Percentiles rank a stretch among this genome's conserved stretches.
These are phyloP conservation scores for Fusarium sp. DNA, from an alignment of 2,329 filamentous ascomycete species.

Conservation along the genomic window DNA sequence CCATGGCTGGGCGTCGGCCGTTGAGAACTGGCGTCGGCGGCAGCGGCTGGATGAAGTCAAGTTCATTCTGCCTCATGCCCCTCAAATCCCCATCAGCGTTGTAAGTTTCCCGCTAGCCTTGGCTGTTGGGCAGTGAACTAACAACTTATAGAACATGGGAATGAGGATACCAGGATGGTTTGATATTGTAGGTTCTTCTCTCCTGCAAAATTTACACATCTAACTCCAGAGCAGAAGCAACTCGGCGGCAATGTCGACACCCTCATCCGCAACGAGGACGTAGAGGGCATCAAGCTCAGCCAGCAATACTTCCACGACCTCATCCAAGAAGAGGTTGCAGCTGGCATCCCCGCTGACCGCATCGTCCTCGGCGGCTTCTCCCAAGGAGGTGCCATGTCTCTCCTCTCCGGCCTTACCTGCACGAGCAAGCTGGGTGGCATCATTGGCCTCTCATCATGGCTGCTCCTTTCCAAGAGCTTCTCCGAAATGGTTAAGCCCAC, in stretches of 20 bases:
- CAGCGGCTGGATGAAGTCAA: conserved; percentile 90
- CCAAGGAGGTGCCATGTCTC: conserved; percentile 89
- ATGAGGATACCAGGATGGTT: conserved; percentile 87
- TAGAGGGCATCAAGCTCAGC: conserved; percentile 80
- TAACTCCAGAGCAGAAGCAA: conserved; percentile 46
- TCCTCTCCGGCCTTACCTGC: conserved; percentile 84
- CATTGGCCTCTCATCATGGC: conserved; percentile 86
- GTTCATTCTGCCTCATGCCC: conserved; percentile 95
- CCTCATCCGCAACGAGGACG: conserved; percentile 69
- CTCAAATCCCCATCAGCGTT: conserved; percentile 85
- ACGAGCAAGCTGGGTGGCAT: conserved; percentile 86
- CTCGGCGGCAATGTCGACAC: conserved; percentile 54
- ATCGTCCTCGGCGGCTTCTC: conserved; percentile 91
- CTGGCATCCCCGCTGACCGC: conserved; percentile 85
- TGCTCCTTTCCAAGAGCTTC: conserved; percentile 74
- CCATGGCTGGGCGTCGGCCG: conserved; percentile 84
- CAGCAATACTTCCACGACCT: conserved; percentile 84
- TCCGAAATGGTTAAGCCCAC: conserved; percentile 56
- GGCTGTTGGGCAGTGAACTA: conserved; percentile 11
- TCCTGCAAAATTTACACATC: neutral
- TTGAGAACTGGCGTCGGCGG: conserved; percentile 88
- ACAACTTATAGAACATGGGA: conserved; percentile 46
- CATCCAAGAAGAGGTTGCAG: conserved; percentile 84
- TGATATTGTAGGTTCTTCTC: conserved; percentile 73
- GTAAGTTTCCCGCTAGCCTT: conserved; percentile 45